These are phyloP conservation scores for Galeopsis tetrahit DNA, from an alignment of 257 asterid genomes.

Conservation along the genomic window DNA sequence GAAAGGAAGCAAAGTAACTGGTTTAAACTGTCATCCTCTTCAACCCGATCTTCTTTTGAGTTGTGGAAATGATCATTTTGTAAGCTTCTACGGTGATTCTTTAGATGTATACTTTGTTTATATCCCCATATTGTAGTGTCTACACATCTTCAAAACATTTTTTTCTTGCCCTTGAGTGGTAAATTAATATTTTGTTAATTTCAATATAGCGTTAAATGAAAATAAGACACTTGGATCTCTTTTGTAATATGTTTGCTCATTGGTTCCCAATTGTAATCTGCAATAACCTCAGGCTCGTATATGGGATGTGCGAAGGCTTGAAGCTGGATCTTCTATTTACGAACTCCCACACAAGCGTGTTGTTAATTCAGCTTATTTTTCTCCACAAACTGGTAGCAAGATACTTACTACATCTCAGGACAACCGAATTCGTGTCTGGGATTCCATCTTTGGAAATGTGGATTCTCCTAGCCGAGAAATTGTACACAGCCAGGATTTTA, in stretches of 20 bases:
- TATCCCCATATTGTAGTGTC: neutral
- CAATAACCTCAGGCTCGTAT: constrained; percentile 76
- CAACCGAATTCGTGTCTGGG: constrained; percentile 93
- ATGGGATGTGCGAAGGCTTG: constrained; percentile 88
- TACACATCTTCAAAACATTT: no score
- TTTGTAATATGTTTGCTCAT: neutral
- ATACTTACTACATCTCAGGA: constrained; percentile 95
- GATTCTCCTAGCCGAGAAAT: constrained; percentile 93
- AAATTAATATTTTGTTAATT: neutral
- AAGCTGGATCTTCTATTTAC: constrained; percentile 75
- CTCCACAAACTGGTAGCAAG: constrained; percentile 90
- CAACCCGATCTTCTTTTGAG: constrained; percentile 93
- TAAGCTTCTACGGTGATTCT: constrained; percentile 43
- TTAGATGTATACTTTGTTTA: constrained; percentile 18
- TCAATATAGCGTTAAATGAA: neutral
- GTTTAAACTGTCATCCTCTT: constrained; percentile 93
- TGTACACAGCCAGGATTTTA: constrained; percentile 96
- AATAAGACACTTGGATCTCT: neutral
- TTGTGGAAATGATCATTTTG: constrained; percentile 97
- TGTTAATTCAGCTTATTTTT: constrained; percentile 94
- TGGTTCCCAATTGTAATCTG: constrained; percentile 23
- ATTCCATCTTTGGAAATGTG: constrained; percentile 84
- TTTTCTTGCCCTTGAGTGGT: neutral
- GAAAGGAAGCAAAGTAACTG: constrained; percentile 96
- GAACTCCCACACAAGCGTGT: constrained; percentile 86